These are phyloP conservation scores for Fraxinus nigra DNA, from an alignment of 305 asterid species.

Conservation along the genomic window DNA sequence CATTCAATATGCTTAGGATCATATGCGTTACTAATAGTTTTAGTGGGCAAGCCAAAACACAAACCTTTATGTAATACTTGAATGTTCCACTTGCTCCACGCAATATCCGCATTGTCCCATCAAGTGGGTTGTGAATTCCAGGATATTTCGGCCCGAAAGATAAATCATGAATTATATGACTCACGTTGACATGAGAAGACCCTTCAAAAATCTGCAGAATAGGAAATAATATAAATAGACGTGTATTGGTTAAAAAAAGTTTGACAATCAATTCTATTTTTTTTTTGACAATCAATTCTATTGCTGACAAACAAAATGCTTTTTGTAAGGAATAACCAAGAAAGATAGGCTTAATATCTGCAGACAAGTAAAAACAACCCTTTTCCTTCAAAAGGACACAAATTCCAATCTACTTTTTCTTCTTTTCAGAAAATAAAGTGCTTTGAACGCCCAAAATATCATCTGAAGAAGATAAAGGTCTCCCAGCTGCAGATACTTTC, in stretches of 20 bases:
- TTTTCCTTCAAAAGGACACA: not conserved
- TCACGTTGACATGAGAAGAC: slow-evolving; percentile 87
- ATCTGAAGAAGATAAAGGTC: not conserved
- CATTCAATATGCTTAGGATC: not conserved
- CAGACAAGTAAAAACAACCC: not conserved
- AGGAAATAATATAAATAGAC: slow-evolving; percentile 10
- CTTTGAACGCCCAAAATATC: not conserved
- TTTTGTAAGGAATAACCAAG: not conserved
- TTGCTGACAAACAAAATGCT: slow-evolving; percentile 9
- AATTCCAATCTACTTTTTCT: not conserved
- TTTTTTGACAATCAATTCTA: not conserved
- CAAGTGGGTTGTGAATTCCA: slow-evolving; percentile 96
- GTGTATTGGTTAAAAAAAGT: not conserved
- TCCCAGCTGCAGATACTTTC: not conserved
- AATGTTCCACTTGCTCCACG: slow-evolving; percentile 90
- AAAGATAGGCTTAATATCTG: not conserved
- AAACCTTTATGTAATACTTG: slow-evolving; percentile 96
- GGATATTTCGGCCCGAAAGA: slow-evolving; percentile 98
- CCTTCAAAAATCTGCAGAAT: slow-evolving; percentile 80
- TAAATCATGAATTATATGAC: slow-evolving; percentile 88
- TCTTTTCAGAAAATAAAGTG: not conserved
- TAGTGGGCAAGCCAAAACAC: slow-evolving; percentile 18
- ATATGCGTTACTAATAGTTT: not conserved
- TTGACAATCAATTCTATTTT: not conserved
- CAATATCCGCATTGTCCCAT: slow-evolving; percentile 76